These are phyloP conservation scores for Chaetomium fimeti DNA, from an alignment of 495 filamentous ascomycete species.

Conservation along the genomic window DNA sequence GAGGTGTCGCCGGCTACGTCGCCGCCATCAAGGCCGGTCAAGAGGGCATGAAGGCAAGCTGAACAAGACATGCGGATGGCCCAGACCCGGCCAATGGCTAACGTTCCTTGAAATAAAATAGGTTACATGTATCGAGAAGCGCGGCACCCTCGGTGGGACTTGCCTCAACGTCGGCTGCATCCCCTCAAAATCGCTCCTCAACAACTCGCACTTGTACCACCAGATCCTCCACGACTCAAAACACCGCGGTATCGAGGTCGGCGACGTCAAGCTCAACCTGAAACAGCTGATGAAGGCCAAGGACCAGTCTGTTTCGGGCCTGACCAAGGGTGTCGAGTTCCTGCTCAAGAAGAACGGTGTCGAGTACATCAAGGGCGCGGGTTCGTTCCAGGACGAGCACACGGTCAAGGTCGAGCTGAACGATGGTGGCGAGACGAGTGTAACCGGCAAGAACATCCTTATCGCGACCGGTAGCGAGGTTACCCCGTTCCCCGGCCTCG, in stretches of 20 bases:
- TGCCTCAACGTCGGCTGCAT: slow-evolving; percentile 99
- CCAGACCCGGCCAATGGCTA: background rate
- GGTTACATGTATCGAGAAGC: slow-evolving; percentile 98
- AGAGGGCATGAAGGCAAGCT: slow-evolving; percentile 79
- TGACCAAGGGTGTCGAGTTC: slow-evolving; percentile 98
- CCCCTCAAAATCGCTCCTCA: slow-evolving; percentile 97
- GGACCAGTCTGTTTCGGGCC: slow-evolving; percentile 78
- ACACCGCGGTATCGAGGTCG: slow-evolving; percentile 89
- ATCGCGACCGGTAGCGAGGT: slow-evolving; percentile 94
- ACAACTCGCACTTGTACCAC: slow-evolving; percentile 99
- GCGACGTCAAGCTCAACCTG: slow-evolving; percentile 94
- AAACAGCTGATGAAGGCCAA: slow-evolving; percentile 97
- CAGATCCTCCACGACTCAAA: slow-evolving; percentile 96
- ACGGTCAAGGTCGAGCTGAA: slow-evolving; percentile 85
- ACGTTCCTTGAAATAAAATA: slow-evolving; percentile 37
- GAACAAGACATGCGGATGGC: background rate
- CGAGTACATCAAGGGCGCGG: slow-evolving; percentile 92
- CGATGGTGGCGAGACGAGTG: slow-evolving; percentile 81
- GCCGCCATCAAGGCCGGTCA: slow-evolving; percentile 99
- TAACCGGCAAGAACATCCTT: slow-evolving; percentile 92
- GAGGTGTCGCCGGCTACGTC: slow-evolving; percentile 97
- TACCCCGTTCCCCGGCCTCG: slow-evolving; percentile 93
- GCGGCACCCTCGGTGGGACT: slow-evolving; percentile 89
- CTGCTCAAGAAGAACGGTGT: slow-evolving; percentile 98
- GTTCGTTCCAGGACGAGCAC: slow-evolving; percentile 81